Conservation (phyloP, 441 rosid genomes). For the Capsella rubella region DNA sequence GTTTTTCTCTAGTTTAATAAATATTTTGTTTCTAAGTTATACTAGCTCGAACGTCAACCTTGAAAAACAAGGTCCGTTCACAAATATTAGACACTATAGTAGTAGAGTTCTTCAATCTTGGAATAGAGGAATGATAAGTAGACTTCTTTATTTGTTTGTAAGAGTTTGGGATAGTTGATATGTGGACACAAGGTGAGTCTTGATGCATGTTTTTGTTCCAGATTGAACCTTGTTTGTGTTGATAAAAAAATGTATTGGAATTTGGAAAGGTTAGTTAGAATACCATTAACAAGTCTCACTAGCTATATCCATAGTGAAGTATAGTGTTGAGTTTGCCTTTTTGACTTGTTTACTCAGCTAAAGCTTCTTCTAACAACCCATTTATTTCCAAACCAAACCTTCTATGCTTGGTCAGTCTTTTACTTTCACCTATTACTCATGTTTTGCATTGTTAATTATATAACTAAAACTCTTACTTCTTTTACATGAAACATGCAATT, state of each 20-base stretch:
- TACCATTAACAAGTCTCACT: slow-evolving; percentile 8
- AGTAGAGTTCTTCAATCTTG: not conserved
- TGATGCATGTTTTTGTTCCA: not conserved
- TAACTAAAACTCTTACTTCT: not conserved
- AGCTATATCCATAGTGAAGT: slow-evolving; percentile 7
- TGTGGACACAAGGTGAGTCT: not conserved
- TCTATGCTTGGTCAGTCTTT: not conserved
- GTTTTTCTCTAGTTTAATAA: not conserved
- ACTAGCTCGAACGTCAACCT: not conserved
- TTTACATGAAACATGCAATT: not conserved
- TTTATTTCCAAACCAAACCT: slow-evolving; percentile 19
- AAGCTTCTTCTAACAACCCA: slow-evolving; percentile 5
- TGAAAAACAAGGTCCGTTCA: not conserved
- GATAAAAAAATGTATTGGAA: slow-evolving; percentile 2
- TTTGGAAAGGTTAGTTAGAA: slow-evolving; percentile 12
- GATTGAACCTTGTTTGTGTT: not conserved
- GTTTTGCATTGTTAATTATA: slow-evolving; percentile 8
- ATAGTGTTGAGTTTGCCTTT: slow-evolving; percentile 8
- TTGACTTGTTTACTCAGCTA: slow-evolving; percentile 24
- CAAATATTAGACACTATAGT: not conserved
- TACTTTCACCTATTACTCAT: slow-evolving; percentile 9
- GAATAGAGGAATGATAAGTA: not conserved
- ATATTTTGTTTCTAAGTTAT: not conserved
- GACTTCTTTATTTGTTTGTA: not conserved
- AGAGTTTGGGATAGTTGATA: not conserved